phyloP scores from a whole-genome alignment of 192 early-diverging fungal genomes.

The Podila epicladia region DNA sequence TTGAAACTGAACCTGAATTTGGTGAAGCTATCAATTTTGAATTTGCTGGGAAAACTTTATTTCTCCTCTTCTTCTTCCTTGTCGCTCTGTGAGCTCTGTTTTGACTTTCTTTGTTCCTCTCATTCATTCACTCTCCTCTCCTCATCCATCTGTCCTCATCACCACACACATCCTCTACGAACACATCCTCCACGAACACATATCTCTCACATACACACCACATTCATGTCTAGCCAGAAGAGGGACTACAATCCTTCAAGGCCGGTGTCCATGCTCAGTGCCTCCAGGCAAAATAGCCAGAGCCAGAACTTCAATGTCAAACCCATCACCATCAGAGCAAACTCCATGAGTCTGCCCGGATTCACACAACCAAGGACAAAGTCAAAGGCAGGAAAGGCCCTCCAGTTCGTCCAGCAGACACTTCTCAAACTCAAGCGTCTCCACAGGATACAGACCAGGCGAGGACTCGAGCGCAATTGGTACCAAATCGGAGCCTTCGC shows the following conservation, averaged over 20 bases:
- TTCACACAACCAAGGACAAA: slow-evolving; percentile 23
- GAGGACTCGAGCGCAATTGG: slow-evolving; percentile 40
- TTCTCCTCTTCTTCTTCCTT: not conserved
- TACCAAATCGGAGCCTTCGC: slow-evolving; percentile 10
- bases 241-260: not conserved
- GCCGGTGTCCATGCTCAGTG: not conserved
- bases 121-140: not conserved
- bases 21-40: too few relatives aligned
- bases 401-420: slow-evolving; percentile 21
- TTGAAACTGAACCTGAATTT: too few relatives aligned
- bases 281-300: not conserved
- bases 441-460: slow-evolving; percentile 36
- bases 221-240: not conserved
- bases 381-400: not conserved
- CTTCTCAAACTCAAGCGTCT: slow-evolving; percentile 23
- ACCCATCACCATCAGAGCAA: slow-evolving; percentile 45
- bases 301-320: slow-evolving; percentile 30
- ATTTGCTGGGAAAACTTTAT: not conserved
- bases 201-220: not conserved
- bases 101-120: not conserved
- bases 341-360: slow-evolving; percentile 30
- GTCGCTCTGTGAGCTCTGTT: not conserved
- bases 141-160: not conserved
- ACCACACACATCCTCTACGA: too few relatives aligned
- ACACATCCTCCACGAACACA: not conserved